These are phyloP conservation scores for Fonsecaea multimorphosa DNA, from an alignment of 2,329 filamentous ascomycete species.

Conservation along the genomic window DNA sequence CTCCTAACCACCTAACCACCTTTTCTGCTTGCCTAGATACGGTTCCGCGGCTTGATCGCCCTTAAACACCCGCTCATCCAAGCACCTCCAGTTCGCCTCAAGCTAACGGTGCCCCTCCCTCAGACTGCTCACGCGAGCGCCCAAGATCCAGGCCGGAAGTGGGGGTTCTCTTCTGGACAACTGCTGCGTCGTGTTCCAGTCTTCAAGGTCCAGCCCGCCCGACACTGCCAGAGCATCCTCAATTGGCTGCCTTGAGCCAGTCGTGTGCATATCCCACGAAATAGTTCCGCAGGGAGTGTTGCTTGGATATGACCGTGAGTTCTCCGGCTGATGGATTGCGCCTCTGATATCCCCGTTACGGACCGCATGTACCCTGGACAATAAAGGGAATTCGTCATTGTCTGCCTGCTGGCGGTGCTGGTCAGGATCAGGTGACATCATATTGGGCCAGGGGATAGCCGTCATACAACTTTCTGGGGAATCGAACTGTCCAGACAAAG, in stretches of 20 bases:
- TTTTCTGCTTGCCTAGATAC: conserved; percentile 18
- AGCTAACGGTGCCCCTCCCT: conserved; percentile 17
- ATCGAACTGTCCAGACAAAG: neutral
- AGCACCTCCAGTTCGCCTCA: conserved; percentile 10
- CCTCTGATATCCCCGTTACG: neutral
- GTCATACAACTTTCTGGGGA: conserved; percentile 5
- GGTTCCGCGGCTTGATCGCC: conserved; percentile 14
- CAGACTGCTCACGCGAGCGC: conserved; percentile 37
- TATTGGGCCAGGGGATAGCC: neutral
- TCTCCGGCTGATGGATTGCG: conserved; percentile 16
- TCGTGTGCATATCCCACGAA: conserved; percentile 35
- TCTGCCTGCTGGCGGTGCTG: conserved; percentile 11
- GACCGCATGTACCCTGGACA: neutral
- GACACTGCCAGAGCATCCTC: conserved; percentile 11
- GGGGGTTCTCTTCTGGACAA: conserved; percentile 22
- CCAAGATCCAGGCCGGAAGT: conserved; percentile 20
- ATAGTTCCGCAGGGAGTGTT: neutral
- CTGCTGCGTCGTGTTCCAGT: neutral
- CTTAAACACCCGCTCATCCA: conserved; percentile 12
- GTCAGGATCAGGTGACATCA: conserved; percentile 33
- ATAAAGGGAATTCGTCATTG: conserved; percentile 3
- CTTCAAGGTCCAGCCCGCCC: conserved; percentile 14
- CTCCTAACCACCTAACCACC: conserved; percentile 19
- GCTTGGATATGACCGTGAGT: conserved; percentile 17
- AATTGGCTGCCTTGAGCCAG: conserved; percentile 24